Evolutionary conservation across 805 yeast genomes (phyloP).

Genomic region (Ogataea nitratoaversa): DNA sequence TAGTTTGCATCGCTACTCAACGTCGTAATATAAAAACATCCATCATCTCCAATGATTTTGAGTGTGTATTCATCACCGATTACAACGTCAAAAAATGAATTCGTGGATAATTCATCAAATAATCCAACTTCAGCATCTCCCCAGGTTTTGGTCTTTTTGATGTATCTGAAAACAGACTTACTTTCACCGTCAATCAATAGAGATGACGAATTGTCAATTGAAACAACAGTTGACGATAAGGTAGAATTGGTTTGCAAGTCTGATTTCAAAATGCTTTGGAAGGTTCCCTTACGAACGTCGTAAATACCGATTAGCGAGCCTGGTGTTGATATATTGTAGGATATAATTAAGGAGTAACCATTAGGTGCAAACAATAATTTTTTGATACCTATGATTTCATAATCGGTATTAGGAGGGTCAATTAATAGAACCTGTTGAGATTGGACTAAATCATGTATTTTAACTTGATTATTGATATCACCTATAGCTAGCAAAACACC

Average conservation of each 20-base stretch:
- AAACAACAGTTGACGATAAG: background rate
- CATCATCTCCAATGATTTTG: conserved; percentile 1
- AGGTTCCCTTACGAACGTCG: conserved; percentile 1
- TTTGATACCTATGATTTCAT: conserved; percentile 13
- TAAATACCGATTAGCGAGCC: background rate
- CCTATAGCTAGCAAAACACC: conserved; percentile 37
- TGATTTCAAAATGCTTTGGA: conserved; percentile 6
- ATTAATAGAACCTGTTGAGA: conserved; percentile 35
- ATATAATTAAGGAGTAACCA: conserved; percentile 53
- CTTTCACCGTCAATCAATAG: conserved; percentile 10
- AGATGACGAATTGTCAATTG: conserved; percentile 17
- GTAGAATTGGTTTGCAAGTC: background rate
- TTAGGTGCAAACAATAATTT: conserved; percentile 52
- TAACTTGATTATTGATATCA: conserved; percentile 27
- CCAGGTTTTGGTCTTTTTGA: conserved; percentile 23
- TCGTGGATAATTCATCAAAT: background rate
- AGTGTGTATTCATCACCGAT: conserved; percentile 3
- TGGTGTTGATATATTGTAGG: conserved; percentile 2
- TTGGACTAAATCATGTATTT: conserved; percentile 37
- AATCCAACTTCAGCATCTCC: conserved; percentile 1
- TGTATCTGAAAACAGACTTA: conserved; percentile 13
- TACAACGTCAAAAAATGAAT: background rate
- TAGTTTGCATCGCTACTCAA: background rate
- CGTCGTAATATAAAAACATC: background rate
- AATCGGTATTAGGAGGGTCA: conserved; percentile 3